Evolutionary conservation across 371 early-diverging fungal species (phyloP), one percentile per base, ranked within the genome.

Genomic region (Mucor racemosus): DNA sequence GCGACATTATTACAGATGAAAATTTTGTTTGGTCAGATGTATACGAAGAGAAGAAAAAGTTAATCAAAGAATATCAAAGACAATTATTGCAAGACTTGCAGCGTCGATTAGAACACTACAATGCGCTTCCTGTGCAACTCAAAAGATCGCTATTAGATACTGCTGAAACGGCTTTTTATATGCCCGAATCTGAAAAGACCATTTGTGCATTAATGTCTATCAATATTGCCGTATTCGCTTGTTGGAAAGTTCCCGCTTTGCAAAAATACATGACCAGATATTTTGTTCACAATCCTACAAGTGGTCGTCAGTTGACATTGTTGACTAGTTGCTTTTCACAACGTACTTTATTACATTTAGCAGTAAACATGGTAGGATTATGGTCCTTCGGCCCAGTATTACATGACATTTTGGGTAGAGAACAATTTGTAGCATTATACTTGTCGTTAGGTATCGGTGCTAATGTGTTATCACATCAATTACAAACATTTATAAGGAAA

Each of bases 391-490:
- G 84, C 4, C 67, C 72, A 0, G 66, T 82, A 0, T 60, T 86
- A 9, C 78, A 82, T 36, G 67, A 78, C 8, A 36, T 69, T 0
- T 74, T 91, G 65, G 85, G 90, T 14, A 72, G 73, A 38, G 89
- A 92, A 48, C 90, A 93, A 55, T 94, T 94, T 72, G 50, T 90
- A 19, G 94, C 93, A 0, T 84, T 91, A 55, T 94, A 92, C 58
- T 34, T 92, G 11, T 72, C 89, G 0, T 79, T 89, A 0, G 93
- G 90, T 17, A 78, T 89, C 13, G 63, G 82, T 0, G 83, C 92
- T 0, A 85, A 87, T 39, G 72, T 89, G 6, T 81, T 77, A 1
- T 89, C 87, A 40, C 94, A 94, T 71, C 53, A 84, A 4, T 56
- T 77, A 3, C 79, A 82, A 9, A 55, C 88, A 17, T 70, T 73